Evolutionary conservation across 306 rosid genomes (phyloP), one percentile per base, ranked within the genome.

Genomic region (Urtica urens): DNA sequence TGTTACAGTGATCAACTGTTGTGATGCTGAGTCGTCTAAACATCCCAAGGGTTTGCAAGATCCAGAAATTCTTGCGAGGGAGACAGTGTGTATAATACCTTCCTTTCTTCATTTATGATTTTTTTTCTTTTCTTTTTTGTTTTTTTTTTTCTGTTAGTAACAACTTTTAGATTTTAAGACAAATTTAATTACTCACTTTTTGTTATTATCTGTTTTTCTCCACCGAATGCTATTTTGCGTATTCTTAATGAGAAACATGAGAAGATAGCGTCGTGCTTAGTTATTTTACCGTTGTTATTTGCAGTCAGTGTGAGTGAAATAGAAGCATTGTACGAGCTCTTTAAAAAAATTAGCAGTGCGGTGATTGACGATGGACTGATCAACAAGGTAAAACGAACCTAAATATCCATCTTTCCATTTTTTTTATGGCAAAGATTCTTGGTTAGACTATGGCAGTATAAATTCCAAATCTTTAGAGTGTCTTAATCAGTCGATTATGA

Each of bases 221-320:
- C n/a, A n/a, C n/a, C n/a, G n/a, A n/a, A n/a, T n/a, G n/a, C n/a
- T n/a, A n/a, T n/a, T n/a, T n/a, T n/a, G n/a, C n/a, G n/a, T n/a
- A n/a, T n/a, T n/a, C 10, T 4, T 46, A 30, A 44, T 38, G 29
- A 45, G 25, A 23, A 30, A 23, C 10, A 1, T 19, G 11, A 3
- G 22, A 23, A 42, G n/a, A 24, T 49, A 30, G 10, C n/a, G 16
- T 3, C 15, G 2, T 42, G 18, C 63, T 47, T 63, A 7, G 28
- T 33, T 41, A 57, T 35, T 31, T 31, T 31, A 13, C 55, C 58
- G 38, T 46, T 47, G 1, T n/a, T 42, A 7, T 45, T 55, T 70
- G 78, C 84, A 85, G 95, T 85, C 72, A 85, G 71, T 53, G 84
- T 85, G 49, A 85, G 93, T 68, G 95, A 85, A 65, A 63, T 85